Evolutionary conservation across 192 early-diverging fungal species (phyloP).

Genomic region (Allomyces javanicus): DNA sequence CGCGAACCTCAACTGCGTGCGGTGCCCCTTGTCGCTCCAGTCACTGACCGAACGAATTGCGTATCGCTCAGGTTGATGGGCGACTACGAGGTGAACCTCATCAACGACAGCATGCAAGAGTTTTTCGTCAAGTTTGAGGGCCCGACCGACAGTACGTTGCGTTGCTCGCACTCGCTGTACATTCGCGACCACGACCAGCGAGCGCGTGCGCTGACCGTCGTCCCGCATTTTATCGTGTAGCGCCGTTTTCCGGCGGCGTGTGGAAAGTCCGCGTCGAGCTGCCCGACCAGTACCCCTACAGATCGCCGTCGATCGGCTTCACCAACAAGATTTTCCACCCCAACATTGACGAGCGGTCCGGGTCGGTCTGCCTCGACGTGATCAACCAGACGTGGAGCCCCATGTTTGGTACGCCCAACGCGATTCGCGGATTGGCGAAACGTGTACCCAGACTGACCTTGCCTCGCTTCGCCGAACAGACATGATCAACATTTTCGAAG

Average conservation of each 20-base stretch:
- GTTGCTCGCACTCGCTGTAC: no score
- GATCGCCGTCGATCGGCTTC: conserved; percentile 96
- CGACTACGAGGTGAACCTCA: conserved; percentile 95
- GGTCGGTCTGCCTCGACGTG: conserved; percentile 96
- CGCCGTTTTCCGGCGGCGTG: conserved; percentile 78
- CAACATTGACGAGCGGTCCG: conserved; percentile 96
- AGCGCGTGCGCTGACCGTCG: no score
- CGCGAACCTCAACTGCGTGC: no score
- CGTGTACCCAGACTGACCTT: background rate
- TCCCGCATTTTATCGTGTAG: conserved; percentile 18
- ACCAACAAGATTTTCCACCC: conserved; percentile 99
- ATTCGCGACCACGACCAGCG: no score
- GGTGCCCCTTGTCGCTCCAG: no score
- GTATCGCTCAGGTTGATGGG: conserved; percentile 67
- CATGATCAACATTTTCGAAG: conserved; percentile 98
- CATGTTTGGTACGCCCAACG: conserved; percentile 76
- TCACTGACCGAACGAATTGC: background rate
- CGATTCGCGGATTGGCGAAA: background rate
- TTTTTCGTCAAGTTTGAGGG: conserved; percentile 87
- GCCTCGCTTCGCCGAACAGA: conserved; percentile 25
- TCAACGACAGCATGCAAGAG: conserved; percentile 99
- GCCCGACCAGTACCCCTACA: conserved; percentile 98
- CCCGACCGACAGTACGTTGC: conserved; percentile 70
- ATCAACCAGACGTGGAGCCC: conserved; percentile 99
- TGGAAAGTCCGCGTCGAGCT: conserved; percentile 98